These are phyloP conservation scores for Mortierella sp. DNA, from an alignment of 371 early-diverging fungal genomes.

Conservation along the genomic window DNA sequence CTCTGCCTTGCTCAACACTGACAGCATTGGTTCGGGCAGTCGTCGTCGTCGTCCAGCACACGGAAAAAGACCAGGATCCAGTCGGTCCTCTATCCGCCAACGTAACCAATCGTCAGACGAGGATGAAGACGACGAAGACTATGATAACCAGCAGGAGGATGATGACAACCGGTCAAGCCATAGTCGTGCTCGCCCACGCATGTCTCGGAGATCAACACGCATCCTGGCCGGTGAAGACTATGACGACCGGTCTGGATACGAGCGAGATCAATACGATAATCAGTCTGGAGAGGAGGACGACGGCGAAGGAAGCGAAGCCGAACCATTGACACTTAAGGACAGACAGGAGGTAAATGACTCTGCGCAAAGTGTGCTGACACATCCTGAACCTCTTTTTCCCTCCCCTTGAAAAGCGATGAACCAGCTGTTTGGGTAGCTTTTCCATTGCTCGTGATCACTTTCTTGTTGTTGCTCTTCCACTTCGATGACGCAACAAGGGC, in stretches of 20 bases:
- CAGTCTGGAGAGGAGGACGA: slow-evolving; percentile 48
- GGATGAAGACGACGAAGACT: slow-evolving; percentile 50
- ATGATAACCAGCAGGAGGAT: slow-evolving; percentile 21
- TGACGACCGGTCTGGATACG: slow-evolving; percentile 28
- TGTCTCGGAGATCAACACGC: slow-evolving; percentile 36
- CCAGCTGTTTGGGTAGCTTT: not conserved
- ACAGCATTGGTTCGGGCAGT: slow-evolving; percentile 27
- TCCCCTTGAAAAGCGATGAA: not conserved
- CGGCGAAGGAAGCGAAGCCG: slow-evolving; percentile 62
- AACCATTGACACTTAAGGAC: slow-evolving; percentile 77
- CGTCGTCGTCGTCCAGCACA: slow-evolving; percentile 31
- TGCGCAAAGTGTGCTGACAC: slow-evolving; percentile 1
- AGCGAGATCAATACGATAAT: slow-evolving; percentile 24
- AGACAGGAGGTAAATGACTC: slow-evolving; percentile 72
- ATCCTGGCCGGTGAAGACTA: slow-evolving; percentile 29
- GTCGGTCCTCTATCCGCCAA: slow-evolving; percentile 46
- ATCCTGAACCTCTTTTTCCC: not conserved
- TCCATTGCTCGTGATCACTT: slow-evolving; percentile 4
- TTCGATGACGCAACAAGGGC: not conserved
- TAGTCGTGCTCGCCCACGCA: slow-evolving; percentile 37
- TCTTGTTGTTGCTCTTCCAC: not conserved
- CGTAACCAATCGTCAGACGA: slow-evolving; percentile 45
- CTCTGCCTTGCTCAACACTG: slow-evolving; percentile 15
- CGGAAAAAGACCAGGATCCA: slow-evolving; percentile 36
- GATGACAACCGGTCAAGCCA: slow-evolving; percentile 42